Percentiles rank a stretch among this genome's conserved stretches.
Evolutionary conservation across 2,329 filamentous ascomycete species (phyloP).

Genomic region (Daldinia sp.): DNA sequence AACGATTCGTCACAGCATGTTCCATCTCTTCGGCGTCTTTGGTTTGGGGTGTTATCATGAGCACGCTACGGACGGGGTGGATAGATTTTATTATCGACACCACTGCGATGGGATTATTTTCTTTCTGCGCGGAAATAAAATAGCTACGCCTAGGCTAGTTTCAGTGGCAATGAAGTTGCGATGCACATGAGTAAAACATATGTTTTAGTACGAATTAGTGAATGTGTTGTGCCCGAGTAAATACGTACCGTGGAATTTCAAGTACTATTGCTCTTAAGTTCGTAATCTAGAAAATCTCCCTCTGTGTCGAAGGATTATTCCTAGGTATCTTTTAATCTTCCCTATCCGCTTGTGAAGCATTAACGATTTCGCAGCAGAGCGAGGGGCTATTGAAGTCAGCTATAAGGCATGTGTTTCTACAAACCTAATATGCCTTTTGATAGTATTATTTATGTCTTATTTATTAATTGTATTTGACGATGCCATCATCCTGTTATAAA

Average conservation of each 20-base stretch:
- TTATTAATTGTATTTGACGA: background rate
- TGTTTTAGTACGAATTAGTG: background rate
- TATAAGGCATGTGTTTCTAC: background rate
- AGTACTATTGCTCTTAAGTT: background rate
- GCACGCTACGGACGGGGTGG: constrained; percentile 40
- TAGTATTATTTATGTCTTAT: background rate
- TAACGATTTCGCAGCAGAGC: background rate
- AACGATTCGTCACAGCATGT: constrained; percentile 60
- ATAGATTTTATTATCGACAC: constrained; percentile 34
- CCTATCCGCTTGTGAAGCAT: background rate
- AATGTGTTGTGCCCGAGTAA: background rate
- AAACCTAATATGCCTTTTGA: background rate
- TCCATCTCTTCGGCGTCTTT: constrained; percentile 53
- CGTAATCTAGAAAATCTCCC: background rate
- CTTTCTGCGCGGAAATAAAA: constrained; percentile 25
- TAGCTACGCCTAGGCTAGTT: constrained; percentile 39
- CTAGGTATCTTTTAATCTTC: background rate
- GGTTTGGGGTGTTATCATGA: constrained; percentile 52
- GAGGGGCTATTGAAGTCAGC: background rate
- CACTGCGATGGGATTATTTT: constrained; percentile 35
- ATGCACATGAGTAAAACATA: constrained; percentile 34
- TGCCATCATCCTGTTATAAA: background rate
- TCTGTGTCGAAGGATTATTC: background rate
- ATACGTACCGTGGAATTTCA: background rate
- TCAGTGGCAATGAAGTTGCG: constrained; percentile 41